Conservation (phyloP, 768 basidiomycete species). For the Tylopilus vinaceipallidus region DNA sequence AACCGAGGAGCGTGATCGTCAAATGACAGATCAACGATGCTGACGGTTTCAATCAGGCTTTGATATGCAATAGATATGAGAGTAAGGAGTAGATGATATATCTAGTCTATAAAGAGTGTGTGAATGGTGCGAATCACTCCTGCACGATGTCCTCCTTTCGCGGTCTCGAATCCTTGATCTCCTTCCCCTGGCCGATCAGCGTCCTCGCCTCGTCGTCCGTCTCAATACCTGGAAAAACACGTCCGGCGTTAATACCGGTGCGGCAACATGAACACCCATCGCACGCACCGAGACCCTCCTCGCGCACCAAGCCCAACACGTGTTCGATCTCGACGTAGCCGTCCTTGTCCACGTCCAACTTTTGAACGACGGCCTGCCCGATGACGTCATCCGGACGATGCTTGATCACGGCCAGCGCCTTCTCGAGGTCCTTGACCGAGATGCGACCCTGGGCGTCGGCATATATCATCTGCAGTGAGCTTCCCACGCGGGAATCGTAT, state of each 20-base stretch:
- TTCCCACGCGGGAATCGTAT: slow-evolving; percentile 87
- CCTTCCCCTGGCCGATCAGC: slow-evolving; percentile 79
- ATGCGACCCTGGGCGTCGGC: slow-evolving; percentile 87
- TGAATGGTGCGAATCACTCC: slow-evolving; percentile 39
- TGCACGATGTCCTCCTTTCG: slow-evolving; percentile 96
- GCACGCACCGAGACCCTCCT: slow-evolving; percentile 76
- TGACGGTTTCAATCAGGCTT: too few relatives aligned
- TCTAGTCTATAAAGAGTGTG: slow-evolving; percentile 12
- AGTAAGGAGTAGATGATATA: background rate
- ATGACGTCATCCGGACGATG: slow-evolving; percentile 90
- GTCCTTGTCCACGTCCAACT: slow-evolving; percentile 94
- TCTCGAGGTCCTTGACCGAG: slow-evolving; percentile 83
- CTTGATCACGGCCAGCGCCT: slow-evolving; percentile 89
- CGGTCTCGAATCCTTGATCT: slow-evolving; percentile 76
- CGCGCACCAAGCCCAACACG: slow-evolving; percentile 82
- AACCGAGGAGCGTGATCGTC: too few relatives aligned
- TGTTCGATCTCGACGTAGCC: slow-evolving; percentile 95
- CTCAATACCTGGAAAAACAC: slow-evolving; percentile 56
- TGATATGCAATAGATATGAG: too few relatives aligned
- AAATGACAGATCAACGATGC: too few relatives aligned
- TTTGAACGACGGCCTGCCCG: slow-evolving; percentile 82
- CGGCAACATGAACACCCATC: background rate
- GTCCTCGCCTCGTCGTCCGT: slow-evolving; percentile 83
- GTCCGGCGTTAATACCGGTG: too few relatives aligned
- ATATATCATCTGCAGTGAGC: slow-evolving; percentile 81